These are phyloP conservation scores for Filosporella fistucella DNA, from an alignment of 495 filamentous ascomycete genomes.

Conservation along the genomic window DNA sequence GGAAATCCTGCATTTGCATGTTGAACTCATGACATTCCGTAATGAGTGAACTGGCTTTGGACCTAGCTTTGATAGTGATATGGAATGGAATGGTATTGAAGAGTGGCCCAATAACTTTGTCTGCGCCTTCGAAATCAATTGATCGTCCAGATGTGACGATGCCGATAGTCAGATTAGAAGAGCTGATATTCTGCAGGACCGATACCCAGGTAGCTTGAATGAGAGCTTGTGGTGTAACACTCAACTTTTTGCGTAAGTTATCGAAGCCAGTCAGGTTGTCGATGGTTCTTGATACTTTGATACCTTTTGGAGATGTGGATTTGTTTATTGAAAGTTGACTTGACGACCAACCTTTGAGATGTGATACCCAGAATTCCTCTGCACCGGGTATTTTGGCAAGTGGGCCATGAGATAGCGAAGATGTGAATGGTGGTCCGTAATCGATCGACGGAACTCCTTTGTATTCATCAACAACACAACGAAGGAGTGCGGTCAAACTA, in stretches of 20 bases:
- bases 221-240: constrained; percentile 71
- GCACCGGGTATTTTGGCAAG: constrained; percentile 50
- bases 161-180: constrained; percentile 45
- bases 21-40: constrained; percentile 58
- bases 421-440: constrained; percentile 42
- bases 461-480: constrained; percentile 47
- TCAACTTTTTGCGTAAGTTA: constrained; percentile 43
- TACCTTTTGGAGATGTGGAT: constrained; percentile 15
- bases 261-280: constrained; percentile 37
- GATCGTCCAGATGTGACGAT: constrained; percentile 67
- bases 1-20: constrained; percentile 51
- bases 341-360: constrained; percentile 17
- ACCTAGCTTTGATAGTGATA: constrained; percentile 36
- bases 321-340: neutral
- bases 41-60: constrained; percentile 48
- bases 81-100: constrained; percentile 86
- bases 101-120: constrained; percentile 72
- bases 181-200: constrained; percentile 39
- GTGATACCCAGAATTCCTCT: constrained; percentile 59
- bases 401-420: constrained; percentile 50
- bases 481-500: constrained; percentile 64
- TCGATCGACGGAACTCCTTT: constrained; percentile 10
- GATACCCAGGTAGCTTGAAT: constrained; percentile 66
- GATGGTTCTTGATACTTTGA: constrained; percentile 23
- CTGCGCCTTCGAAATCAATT: constrained; percentile 59